Evolutionary conservation across 1,284 basidiomycete species (phyloP), one percentile per base, ranked within the genome.

Genomic region (Moniliella sp.): DNA sequence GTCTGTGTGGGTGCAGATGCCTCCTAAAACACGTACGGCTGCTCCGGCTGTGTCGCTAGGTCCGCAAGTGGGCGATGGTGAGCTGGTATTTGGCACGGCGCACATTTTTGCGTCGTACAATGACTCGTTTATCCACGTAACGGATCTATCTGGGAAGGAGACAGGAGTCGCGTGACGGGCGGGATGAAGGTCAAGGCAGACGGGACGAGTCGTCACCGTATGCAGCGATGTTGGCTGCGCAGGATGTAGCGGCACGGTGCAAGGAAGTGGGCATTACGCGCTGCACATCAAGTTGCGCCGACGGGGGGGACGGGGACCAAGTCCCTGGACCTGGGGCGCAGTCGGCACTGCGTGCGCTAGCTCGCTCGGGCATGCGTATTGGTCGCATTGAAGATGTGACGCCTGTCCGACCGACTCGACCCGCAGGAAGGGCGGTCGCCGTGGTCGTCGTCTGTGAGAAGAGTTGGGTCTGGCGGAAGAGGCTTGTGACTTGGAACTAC

Each of bases 151-250:
- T 27, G 91, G 88, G 60, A 86, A 82, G 71, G 88, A 97, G 72
- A 97, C 88, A 82, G 97, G 68, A 78, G 79, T 57, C 83, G 88
- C 64, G 83, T 94, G 48, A 97, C 88, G 49, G 79, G 80, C 61
- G 88, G 88, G 46, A 97, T 97, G 91, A 97, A 97, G 71, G 88
- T 97, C 70, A 97, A 97, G 72, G 91, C 88, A 25, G 88, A 97
- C 67, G 91, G 68, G 88, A 97, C 69, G 88, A 97, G 70, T 94
- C 86, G 32, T 94, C 88, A 25, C 82, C 88, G 15, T 97, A 94
- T 69, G 91, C 88, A 45, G 91, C 91, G 63, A 94, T 97, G 88
- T 72, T 94, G 66, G 88, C 88, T 44, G 88, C 88, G 35, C 88
- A 94, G 69, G 88, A 94, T 61, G 82, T 84, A 51, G 86, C 88